phyloP scores from a whole-genome alignment of 257 asterid genomes.

The Nicotiana sylvestris region DNA sequence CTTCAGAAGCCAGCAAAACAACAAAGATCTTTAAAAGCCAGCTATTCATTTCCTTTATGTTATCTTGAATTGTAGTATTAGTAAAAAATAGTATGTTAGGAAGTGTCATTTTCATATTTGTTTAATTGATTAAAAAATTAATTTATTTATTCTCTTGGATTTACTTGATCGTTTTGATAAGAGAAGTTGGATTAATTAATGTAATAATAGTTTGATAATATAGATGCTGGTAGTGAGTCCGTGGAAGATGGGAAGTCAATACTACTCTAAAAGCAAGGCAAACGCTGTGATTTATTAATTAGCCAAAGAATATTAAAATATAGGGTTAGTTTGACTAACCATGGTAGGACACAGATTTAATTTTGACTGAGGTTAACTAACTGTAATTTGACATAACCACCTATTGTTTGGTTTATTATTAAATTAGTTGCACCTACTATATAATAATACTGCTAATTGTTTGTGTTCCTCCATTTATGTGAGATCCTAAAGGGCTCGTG shows the following conservation, averaged over 20 bases:
- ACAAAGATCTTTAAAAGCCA: slow-evolving; percentile 52
- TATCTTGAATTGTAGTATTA: slow-evolving; percentile 11
- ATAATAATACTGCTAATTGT: neutral
- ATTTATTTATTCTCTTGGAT: slow-evolving; percentile 59
- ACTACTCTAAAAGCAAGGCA: slow-evolving; percentile 51
- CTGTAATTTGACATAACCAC: slow-evolving; percentile 12
- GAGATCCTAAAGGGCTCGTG: neutral
- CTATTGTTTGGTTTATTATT: neutral
- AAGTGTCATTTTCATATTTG: slow-evolving; percentile 12
- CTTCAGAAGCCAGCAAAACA: slow-evolving; percentile 57
- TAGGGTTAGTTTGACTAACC: slow-evolving; percentile 19
- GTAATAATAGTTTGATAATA: slow-evolving; percentile 29
- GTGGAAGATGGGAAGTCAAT: slow-evolving; percentile 43
- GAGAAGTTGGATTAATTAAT: slow-evolving; percentile 31
- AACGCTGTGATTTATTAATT: slow-evolving; percentile 11
- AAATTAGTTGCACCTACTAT: neutral
- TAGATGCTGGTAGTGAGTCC: slow-evolving; percentile 35
- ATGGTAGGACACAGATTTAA: slow-evolving; percentile 17
- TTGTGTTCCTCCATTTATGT: neutral
- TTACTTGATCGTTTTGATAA: slow-evolving; percentile 26
- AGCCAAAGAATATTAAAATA: neutral
- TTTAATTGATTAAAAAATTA: slow-evolving; percentile 36
- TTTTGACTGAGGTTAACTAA: slow-evolving; percentile 11
- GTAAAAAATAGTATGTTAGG: neutral
- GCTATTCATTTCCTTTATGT: slow-evolving; percentile 22